Evolutionary conservation across 768 basidiomycete species (phyloP), one percentile per base, ranked within the genome.

Genomic region (Pleurotus tuoliensis): DNA sequence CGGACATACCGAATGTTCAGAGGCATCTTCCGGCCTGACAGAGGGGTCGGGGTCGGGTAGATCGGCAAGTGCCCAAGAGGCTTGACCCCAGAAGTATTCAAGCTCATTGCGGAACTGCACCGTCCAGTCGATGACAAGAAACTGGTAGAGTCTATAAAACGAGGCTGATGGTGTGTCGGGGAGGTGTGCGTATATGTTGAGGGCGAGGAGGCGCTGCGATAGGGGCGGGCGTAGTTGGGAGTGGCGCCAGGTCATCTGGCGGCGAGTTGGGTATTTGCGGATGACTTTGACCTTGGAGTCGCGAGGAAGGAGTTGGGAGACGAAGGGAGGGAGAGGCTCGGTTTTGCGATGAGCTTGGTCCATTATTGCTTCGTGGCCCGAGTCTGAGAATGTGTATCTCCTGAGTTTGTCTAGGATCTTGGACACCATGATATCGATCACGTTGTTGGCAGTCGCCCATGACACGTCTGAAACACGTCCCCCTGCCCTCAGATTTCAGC

Each of bases 81-180:
- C 38, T 39, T 64, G 61, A n/a, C 44, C 15, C 40, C 54, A 53
- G 41, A 63, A 65, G 59, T 62, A 65, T 48, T 65, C 46, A 16
- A 49, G 38, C 39, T 56, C 56, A 18, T 50, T 60, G 41, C 58
- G 60, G 44, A 64, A 60, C 30, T 57, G 49, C 20, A 49, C 46
- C 34, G 40, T 61, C 54, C 52, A 55, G 45, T 58, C 61, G 16
- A 58, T 43, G 3, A 63, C 61, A 38, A 62, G 55, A 15, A 66
- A 61, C 27, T 67, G 49, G 58, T 67, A 67, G 15, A 66, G 57
- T 20, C 59, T 61, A 48, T 67, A 63, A 46, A 66, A 61, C 12
- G 64, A 67, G 30, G 63, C 63, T 20, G 58, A 55, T 6, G 63
- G 57, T 9, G 61, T 64, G 47, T 66, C 63, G 22, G 51, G 16